Evolutionary conservation across 1,139 yeast species (phyloP).

Genomic region (Yueomyces sp.): DNA sequence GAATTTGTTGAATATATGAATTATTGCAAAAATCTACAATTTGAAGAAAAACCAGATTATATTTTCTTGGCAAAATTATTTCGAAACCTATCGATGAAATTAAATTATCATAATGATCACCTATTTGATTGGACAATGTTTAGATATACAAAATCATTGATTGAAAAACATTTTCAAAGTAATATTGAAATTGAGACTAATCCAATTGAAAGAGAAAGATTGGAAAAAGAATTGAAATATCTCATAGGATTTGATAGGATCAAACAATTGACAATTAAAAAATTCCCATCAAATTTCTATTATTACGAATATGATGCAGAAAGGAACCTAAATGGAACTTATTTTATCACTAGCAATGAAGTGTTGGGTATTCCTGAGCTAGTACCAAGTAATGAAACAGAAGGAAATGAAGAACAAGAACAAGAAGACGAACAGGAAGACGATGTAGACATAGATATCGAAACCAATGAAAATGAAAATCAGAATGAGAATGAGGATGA

Average conservation of each 20-base stretch:
- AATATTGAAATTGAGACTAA: conserved; percentile 1
- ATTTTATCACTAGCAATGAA: neutral
- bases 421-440: no score
- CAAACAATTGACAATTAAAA: conserved; percentile 18
- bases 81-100: conserved; percentile 79
- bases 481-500: no score
- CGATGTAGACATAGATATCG: no score
- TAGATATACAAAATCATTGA: conserved; percentile 54
- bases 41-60: conserved; percentile 95
- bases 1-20: conserved; percentile 84
- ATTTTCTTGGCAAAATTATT: conserved; percentile 77
- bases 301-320: conserved; percentile 18
- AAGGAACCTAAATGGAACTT: neutral
- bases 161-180: conserved; percentile 18
- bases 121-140: conserved; percentile 95
- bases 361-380: no score
- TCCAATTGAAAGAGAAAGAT: conserved; percentile 1
- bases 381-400: no score
- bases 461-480: no score
- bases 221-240: conserved; percentile 6
- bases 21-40: conserved; percentile 80
- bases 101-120: conserved; percentile 86
- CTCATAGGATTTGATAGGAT: conserved; percentile 11
- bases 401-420: no score
- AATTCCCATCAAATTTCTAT: conserved; percentile 25